Evolutionary conservation across 768 basidiomycete species (phyloP), one percentile per base, ranked within the genome.

Genomic region (Naematelia aurantialba): DNA sequence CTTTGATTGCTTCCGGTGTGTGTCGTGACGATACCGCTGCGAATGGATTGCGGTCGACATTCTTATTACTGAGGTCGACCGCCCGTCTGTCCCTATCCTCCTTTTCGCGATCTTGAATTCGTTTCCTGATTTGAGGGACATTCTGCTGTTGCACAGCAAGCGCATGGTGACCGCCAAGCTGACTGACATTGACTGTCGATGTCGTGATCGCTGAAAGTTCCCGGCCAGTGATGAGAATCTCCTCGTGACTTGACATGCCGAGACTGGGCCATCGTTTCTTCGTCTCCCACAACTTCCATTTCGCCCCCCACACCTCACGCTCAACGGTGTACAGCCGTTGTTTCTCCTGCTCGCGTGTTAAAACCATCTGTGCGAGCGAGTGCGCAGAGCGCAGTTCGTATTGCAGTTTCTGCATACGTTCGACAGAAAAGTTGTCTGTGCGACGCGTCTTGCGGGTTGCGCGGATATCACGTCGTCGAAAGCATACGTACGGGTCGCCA

Each of bases 401-500:
- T 63, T 89, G 86, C 14, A 98, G 80, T 19, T 90, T 88, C 3
- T 85, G 78, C 64, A 99, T 83, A 66, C 91, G 89, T 69, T 98
- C 94, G 13, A 91, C 87, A 17, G 87, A 90, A 1, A 88, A 87
- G 10, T 85, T 86, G 70, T 98, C 93, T 1, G 88, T 88, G 13
- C 91, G 87, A 5, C 94, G 85, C 8, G 94, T 97, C 80, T 98
- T 98, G 62, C 96, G 86, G 46, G 90, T 84, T 2, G 89, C 86
- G 75, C 98, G 98, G 77, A 88, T 87, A 75, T 98, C 94, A 55
- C 93, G 87, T 60, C 92, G 83, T 34, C 96, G 85, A 82, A 99
- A 99, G 78, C 96, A 99, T 46, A 97, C 88, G 63, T 97, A 98
- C 0, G 94, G 93, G 68, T 94, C 92, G 65, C 83, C 82, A 47